phyloP scores from a whole-genome alignment of 805 yeast species.

The Wickerhamiella sorbophila region DNA sequence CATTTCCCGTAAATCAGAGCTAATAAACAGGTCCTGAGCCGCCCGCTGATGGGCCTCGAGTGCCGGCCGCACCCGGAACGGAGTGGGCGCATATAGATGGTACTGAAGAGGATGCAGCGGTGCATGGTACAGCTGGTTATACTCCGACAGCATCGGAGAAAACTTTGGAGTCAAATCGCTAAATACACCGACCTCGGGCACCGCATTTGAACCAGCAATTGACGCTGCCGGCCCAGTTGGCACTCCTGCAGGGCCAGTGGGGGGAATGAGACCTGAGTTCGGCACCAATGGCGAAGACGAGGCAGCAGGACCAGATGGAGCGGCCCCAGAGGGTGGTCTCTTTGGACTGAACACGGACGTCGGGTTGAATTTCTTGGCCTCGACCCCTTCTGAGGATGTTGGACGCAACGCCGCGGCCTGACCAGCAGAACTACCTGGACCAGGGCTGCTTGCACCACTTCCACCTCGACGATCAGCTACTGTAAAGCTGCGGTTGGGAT shows the following conservation, averaged over 20 bases:
- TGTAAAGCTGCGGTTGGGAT: neutral
- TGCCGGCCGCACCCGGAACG: conserved; percentile 37
- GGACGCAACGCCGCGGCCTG: neutral
- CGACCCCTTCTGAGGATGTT: neutral
- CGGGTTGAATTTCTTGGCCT: conserved; percentile 5
- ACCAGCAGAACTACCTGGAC: neutral
- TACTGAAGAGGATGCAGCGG: conserved; percentile 40
- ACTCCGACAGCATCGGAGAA: conserved; percentile 1
- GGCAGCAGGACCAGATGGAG: neutral
- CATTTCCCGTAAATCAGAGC: conserved; percentile 54
- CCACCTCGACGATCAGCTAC: neutral
- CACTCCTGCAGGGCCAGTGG: neutral
- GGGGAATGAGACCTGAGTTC: neutral
- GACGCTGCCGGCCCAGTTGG: neutral
- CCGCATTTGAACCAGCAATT: neutral
- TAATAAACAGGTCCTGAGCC: conserved; percentile 54
- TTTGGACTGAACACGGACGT: conserved; percentile 4
- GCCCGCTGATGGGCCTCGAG: conserved; percentile 59
- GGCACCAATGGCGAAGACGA: neutral
- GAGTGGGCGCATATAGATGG: conserved; percentile 80
- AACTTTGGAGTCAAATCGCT: conserved; percentile 1
- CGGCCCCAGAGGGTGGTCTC: neutral
- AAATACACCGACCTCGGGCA: neutral
- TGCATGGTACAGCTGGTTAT: conserved; percentile 15
- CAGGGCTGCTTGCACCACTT: neutral